phyloP scores from a whole-genome alignment of 2,329 filamentous ascomycete genomes.

The Pezicula radicicola region DNA sequence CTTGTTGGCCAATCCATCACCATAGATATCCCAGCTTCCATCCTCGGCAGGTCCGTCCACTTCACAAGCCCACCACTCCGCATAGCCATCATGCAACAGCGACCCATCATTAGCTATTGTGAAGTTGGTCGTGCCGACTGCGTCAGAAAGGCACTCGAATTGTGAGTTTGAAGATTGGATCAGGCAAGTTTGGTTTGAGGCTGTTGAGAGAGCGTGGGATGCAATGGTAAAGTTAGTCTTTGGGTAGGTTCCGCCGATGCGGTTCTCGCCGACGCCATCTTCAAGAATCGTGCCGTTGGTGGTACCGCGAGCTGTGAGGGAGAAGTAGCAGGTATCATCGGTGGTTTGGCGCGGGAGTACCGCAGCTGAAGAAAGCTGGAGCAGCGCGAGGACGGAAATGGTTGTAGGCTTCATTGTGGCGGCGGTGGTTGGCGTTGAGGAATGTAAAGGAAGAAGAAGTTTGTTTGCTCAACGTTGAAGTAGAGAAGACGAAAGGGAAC shows the following conservation, averaged over 20 bases:
- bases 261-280: slow-evolving; percentile 20
- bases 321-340: slow-evolving; percentile 18
- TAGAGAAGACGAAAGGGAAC: no score
- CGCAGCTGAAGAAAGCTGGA: slow-evolving; percentile 11
- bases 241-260: slow-evolving; percentile 19
- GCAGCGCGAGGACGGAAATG: slow-evolving; percentile 7
- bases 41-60: slow-evolving; percentile 20
- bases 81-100: slow-evolving; percentile 13
- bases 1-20: slow-evolving; percentile 12
- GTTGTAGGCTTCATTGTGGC: slow-evolving; percentile 5
- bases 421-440: neutral
- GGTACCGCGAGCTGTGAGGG: slow-evolving; percentile 17
- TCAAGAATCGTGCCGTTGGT: slow-evolving; percentile 16
- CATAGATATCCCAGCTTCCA: slow-evolving; percentile 23
- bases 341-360: slow-evolving; percentile 13
- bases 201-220: slow-evolving; percentile 15
- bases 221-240: slow-evolving; percentile 19
- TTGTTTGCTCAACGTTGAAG: no score
- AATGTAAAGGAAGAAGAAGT: no score
- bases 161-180: slow-evolving; percentile 17
- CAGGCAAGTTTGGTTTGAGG: slow-evolving; percentile 18
- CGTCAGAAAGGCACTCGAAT: slow-evolving; percentile 20
- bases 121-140: slow-evolving; percentile 12
- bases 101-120: slow-evolving; percentile 15
- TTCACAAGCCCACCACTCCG: slow-evolving; percentile 23